These are phyloP conservation scores for Lasiodiplodia sp. DNA, from an alignment of 2,329 filamentous ascomycete species.

Conservation along the genomic window DNA sequence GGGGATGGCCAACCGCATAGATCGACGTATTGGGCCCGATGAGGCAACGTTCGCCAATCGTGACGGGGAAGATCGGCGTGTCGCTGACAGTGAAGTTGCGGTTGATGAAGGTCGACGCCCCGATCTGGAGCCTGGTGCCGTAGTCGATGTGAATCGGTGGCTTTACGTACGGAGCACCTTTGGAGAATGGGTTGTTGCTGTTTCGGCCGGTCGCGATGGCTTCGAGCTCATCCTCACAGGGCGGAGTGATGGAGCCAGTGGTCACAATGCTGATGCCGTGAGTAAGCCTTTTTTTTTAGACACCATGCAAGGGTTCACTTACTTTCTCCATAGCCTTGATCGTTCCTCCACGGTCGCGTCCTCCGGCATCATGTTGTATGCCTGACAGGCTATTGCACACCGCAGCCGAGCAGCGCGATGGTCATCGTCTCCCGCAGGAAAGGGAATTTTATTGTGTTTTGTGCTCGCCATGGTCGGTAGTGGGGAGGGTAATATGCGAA, in stretches of 20 bases:
- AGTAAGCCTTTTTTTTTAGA: background rate
- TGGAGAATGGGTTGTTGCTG: conserved; percentile 20
- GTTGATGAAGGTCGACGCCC: conserved; percentile 69
- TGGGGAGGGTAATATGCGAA: background rate
- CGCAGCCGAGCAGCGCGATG: conserved; percentile 28
- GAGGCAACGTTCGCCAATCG: conserved; percentile 60
- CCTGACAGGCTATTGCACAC: conserved; percentile 30
- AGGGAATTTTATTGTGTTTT: conserved; percentile 2
- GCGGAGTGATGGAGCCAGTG: conserved; percentile 20
- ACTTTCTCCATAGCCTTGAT: conserved; percentile 31
- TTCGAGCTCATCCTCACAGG: conserved; percentile 11
- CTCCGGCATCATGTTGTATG: conserved; percentile 31
- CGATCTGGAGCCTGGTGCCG: conserved; percentile 69
- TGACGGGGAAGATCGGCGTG: conserved; percentile 54
- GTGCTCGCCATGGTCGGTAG: conserved; percentile 1
- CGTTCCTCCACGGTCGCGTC: conserved; percentile 29
- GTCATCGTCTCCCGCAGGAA: conserved; percentile 13
- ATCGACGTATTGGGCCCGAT: conserved; percentile 62
- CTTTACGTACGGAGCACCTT: conserved; percentile 41
- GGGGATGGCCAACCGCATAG: conserved; percentile 61
- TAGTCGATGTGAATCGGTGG: conserved; percentile 70
- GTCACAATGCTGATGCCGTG: conserved; percentile 16
- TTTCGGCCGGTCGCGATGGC: background rate
- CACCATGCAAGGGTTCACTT: conserved; percentile 13
- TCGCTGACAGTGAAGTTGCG: conserved; percentile 63